phyloP scores from a whole-genome alignment of 805 yeast genomes.

The Kodamaea hsintzibuensis region DNA sequence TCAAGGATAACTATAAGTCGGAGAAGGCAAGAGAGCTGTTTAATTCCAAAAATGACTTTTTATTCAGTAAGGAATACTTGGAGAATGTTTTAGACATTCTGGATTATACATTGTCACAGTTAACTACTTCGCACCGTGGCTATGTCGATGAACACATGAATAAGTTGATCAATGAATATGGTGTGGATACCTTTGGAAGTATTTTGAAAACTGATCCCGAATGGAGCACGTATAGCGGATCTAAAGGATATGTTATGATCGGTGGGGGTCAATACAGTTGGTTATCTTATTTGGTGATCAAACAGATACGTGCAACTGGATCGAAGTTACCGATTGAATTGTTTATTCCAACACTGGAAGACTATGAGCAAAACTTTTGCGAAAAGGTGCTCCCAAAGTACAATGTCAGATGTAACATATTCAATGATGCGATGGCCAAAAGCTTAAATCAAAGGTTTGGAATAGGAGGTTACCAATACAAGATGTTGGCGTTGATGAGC shows the following conservation, averaged over 20 bases:
- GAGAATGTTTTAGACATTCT: conserved; percentile 44
- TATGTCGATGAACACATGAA: conserved; percentile 34
- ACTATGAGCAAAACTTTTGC: conserved; percentile 50
- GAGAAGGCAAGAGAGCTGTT: conserved; percentile 47
- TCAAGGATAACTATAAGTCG: conserved; percentile 41
- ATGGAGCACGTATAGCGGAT: conserved; percentile 34
- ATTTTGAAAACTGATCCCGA: conserved; percentile 36
- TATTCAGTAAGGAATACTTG: conserved; percentile 48
- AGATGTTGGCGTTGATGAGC: conserved; percentile 59
- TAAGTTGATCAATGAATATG: conserved; percentile 25
- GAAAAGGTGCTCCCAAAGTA: conserved; percentile 41
- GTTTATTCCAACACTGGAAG: conserved; percentile 44
- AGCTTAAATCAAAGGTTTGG: conserved; percentile 18
- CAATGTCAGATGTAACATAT: conserved; percentile 49
- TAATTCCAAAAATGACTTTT: conserved; percentile 38
- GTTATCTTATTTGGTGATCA: conserved; percentile 50
- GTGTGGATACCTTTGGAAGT: conserved; percentile 37
- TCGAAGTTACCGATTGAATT: conserved; percentile 52
- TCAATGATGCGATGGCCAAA: conserved; percentile 29
- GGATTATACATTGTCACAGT: conserved; percentile 28
- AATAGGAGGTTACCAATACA: conserved; percentile 51
- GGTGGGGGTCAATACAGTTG: conserved; percentile 56
- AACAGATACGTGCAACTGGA: conserved; percentile 46
- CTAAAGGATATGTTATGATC: conserved; percentile 47
- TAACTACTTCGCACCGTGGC: conserved; percentile 39